These are phyloP conservation scores for Dendrobium catenatum DNA, from an alignment of 106 monocot species.

Conservation along the genomic window DNA sequence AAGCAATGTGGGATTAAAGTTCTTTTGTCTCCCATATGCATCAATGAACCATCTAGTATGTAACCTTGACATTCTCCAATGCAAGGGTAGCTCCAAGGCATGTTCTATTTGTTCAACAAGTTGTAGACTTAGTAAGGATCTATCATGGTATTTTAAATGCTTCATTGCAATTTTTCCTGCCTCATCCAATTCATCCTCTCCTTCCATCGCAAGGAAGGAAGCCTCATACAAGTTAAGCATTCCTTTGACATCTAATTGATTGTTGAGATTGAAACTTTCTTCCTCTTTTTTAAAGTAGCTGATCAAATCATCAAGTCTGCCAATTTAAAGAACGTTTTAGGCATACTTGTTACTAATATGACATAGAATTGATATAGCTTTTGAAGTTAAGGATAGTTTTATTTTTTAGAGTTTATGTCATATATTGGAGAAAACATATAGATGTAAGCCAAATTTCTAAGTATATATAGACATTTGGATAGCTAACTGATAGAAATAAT, in stretches of 20 bases:
- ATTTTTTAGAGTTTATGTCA: background rate
- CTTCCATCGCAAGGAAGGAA: constrained; percentile 20
- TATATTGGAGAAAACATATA: background rate
- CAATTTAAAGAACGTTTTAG: background rate
- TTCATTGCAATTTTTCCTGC: constrained; percentile 11
- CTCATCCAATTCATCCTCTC: constrained; percentile 26
- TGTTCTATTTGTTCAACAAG: constrained; percentile 21
- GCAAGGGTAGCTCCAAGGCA: constrained; percentile 45
- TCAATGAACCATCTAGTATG: constrained; percentile 42
- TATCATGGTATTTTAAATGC: background rate
- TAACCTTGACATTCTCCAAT: constrained; percentile 43
- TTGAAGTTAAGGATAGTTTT: background rate
- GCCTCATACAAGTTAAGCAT: constrained; percentile 35
- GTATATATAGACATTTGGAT: background rate
- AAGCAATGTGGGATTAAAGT: constrained; percentile 20
- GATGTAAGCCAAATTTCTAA: background rate
- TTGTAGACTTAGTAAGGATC: background rate
- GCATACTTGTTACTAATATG: background rate
- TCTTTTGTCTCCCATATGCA: constrained; percentile 13
- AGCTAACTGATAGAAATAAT: no score
- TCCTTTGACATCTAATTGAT: background rate
- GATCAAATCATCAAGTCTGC: constrained; percentile 5
- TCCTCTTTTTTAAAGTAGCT: constrained; percentile 11
- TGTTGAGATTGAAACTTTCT: background rate
- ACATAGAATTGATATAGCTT: background rate